These are phyloP conservation scores for Jimgerdemannia flammicorona DNA, from an alignment of 192 early-diverging fungal species.

Conservation along the genomic window DNA sequence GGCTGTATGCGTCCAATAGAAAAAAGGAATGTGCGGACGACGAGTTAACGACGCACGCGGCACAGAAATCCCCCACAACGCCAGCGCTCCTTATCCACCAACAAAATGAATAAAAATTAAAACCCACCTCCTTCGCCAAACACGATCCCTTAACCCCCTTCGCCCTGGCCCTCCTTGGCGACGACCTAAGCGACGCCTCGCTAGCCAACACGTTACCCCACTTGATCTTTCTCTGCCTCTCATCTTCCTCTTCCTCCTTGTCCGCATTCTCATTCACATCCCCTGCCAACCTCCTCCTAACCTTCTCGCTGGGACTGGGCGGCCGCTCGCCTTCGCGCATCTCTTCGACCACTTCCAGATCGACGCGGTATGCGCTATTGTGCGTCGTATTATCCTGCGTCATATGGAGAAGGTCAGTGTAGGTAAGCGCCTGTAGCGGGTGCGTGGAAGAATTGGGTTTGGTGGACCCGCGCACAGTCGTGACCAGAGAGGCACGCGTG, in stretches of 20 bases:
- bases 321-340: not conserved
- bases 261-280: not conserved
- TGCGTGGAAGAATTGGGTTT: not conserved
- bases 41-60: no score
- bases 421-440: not conserved
- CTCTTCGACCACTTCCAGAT: not conserved
- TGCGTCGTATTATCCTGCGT: not conserved
- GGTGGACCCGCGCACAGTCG: no score
- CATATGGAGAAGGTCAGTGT: not conserved
- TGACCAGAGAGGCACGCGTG: no score
- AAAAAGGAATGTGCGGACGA: no score
- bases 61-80: no score
- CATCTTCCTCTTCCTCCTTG: not conserved
- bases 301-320: not conserved
- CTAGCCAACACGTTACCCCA: not conserved
- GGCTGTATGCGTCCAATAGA: no score
- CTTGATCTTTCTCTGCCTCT: not conserved
- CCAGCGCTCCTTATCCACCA: no score
- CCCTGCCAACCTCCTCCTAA: not conserved
- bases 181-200: not conserved
- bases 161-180: not conserved
- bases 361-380: not conserved
- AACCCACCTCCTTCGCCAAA: not conserved
- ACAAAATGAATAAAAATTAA: no score
- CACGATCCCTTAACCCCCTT: not conserved